Conservation (phyloP, 352 stramenopile species). For the Globisporangium solare region DNA sequence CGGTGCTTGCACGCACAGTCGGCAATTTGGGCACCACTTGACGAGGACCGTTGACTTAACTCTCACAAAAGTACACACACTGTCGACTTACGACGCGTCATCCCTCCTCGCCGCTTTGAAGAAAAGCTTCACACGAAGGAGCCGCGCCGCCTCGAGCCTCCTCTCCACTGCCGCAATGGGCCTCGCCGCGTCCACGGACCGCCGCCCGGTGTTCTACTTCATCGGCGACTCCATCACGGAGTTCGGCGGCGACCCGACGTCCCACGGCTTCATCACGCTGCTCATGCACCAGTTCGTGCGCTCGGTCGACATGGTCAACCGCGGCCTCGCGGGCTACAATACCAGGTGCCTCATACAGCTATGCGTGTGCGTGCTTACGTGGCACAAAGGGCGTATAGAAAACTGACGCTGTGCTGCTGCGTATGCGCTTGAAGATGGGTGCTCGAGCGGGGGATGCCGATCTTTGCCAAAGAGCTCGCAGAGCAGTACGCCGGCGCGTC, state of each 20-base stretch:
- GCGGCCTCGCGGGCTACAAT: slow-evolving; percentile 47
- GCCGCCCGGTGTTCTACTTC: slow-evolving; percentile 28
- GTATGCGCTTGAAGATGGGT: slow-evolving; percentile 21
- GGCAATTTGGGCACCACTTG: too few species aligned
- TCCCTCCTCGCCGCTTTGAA: too few species aligned
- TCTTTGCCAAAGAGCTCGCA: slow-evolving; percentile 28
- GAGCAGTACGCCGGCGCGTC: slow-evolving; percentile 14
- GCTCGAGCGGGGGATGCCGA: slow-evolving; percentile 25
- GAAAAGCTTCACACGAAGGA: too few species aligned
- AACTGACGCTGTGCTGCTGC: background rate
- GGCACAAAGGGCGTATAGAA: too few species aligned
- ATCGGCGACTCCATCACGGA: slow-evolving; percentile 63
- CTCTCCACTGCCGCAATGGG: background rate
- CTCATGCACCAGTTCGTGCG: slow-evolving; percentile 44
- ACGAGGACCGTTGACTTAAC: too few species aligned
- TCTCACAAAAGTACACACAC: too few species aligned
- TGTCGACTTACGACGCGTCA: too few species aligned
- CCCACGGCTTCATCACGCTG: slow-evolving; percentile 32
- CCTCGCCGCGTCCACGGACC: background rate
- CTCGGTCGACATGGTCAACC: slow-evolving; percentile 49
- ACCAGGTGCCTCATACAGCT: slow-evolving; percentile 19
- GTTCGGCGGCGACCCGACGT: slow-evolving; percentile 22
- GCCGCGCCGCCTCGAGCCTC: too few species aligned
- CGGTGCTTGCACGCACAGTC: too few species aligned
- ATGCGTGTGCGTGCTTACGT: background rate